Evolutionary conservation across 805 yeast species (phyloP), one percentile per base, ranked within the genome.

Genomic region (Kluyveromyces siamensis): DNA sequence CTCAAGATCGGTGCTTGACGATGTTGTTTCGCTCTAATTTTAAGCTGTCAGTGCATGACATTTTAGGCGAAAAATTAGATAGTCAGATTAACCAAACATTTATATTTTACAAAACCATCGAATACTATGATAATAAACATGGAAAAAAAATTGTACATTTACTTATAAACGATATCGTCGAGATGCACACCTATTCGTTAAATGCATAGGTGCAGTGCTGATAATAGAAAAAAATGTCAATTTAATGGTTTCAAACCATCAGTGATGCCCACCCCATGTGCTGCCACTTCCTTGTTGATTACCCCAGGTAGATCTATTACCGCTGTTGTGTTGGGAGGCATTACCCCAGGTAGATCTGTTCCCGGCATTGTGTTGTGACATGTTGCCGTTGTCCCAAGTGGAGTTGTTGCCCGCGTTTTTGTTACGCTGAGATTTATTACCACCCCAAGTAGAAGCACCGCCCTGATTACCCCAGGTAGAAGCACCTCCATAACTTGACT

Each of bases 271-370:
- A 25, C 68, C 68, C 68, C 68, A 64, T 17, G 66, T 57, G 51
- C 65, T 63, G 42, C 56, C 57, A 10, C 64, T 58, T 18, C 65
- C 63, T 48, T 61, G 53, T 48, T 59, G 61, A 45, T 58, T 52
- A 42, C 73, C 70, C 59, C 75, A 72, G 2, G 76, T 72, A 16
- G 70, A 64, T 41, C 61, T 57, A 47, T 59, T 60, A 18, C 67
- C 67, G 39, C 45, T 49, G 40, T 59, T 60, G 16, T 65, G 65
- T 18, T 41, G 44, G 5, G 44, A 41, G 17, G 44, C 44, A 18
- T 65, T 62, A 25, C 60, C 65, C 65, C 68, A 54, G n/a, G 77
- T 70, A 8, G 79, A 73, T 13, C 73, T 69, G 18, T 72, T 72
- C 48, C 72, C 73, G 62, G 69, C 66, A 30, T 42, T 41, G 9